A percentile compares a stretch with the other conserved stretches of the same genome.
These are phyloP conservation scores for Solanum appendiculatum DNA, from an alignment of 257 asterid species.

Conservation along the genomic window DNA sequence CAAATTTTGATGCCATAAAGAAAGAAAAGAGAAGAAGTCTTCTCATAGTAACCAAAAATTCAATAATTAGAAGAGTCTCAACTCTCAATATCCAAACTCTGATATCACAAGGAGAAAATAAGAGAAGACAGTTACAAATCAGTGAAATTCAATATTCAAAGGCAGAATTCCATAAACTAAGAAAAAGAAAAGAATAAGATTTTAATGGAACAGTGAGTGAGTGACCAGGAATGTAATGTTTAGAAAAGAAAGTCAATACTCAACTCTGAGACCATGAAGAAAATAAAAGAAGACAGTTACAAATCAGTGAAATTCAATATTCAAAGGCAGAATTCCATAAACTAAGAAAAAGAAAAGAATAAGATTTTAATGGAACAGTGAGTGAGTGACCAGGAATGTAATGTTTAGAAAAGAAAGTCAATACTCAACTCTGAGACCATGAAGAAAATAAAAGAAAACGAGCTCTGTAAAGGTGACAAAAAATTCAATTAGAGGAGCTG, in stretches of 20 bases:
- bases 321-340: background rate
- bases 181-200: background rate
- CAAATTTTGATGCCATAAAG: background rate
- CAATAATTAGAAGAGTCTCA: background rate
- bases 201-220: background rate
- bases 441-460: background rate
- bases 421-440: background rate
- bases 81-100: background rate
- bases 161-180: background rate
- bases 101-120: background rate
- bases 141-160: background rate
- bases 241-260: background rate
- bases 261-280: background rate
- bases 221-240: background rate
- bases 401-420: background rate
- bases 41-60: background rate
- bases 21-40: background rate
- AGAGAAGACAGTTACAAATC: background rate
- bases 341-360: background rate
- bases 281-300: background rate
- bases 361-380: background rate
- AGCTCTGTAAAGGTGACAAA: background rate
- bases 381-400: background rate
- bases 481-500: background rate
- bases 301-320: background rate